phyloP scores from a whole-genome alignment of 768 basidiomycete genomes.

The Trametes meyenii region DNA sequence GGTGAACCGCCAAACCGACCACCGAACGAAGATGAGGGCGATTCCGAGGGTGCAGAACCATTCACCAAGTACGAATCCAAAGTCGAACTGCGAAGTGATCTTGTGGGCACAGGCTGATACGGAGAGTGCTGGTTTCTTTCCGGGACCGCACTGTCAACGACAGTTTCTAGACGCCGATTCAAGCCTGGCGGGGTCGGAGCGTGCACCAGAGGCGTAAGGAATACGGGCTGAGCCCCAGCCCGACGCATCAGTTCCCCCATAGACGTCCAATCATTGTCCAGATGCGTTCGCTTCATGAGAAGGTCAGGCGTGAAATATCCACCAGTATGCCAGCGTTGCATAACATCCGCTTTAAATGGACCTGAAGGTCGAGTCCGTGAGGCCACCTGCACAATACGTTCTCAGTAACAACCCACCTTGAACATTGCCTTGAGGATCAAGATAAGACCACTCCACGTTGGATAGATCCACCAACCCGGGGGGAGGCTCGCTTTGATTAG shows the following conservation, averaged over 20 bases:
- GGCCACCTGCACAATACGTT: neutral
- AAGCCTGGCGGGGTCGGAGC: conserved; percentile 56
- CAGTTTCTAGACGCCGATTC: conserved; percentile 50
- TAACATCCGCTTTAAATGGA: conserved; percentile 83
- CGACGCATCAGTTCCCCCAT: conserved; percentile 61
- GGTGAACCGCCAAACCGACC: conserved; percentile 71
- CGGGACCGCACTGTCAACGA: conserved; percentile 46
- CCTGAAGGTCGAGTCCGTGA: conserved; percentile 47
- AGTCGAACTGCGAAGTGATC: conserved; percentile 61
- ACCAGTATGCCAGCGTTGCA: conserved; percentile 95
- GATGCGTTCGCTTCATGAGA: conserved; percentile 77
- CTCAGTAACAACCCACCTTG: conserved; percentile 62
- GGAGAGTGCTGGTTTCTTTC: conserved; percentile 49
- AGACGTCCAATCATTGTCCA: conserved; percentile 69
- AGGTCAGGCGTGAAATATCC: conserved; percentile 86
- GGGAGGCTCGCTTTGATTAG: conserved; percentile 30
- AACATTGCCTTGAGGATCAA: conserved; percentile 88
- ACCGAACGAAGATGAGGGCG: conserved; percentile 73
- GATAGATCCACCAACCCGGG: conserved; percentile 56
- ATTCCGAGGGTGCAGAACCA: conserved; percentile 63
- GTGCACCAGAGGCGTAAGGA: conserved; percentile 54
- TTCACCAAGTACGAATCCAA: conserved; percentile 61
- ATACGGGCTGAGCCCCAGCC: conserved; percentile 60
- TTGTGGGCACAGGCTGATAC: conserved; percentile 69
- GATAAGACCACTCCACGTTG: conserved; percentile 85